A percentile compares a stretch with the other conserved stretches of the same genome.
Conservation (phyloP, 148 eudicot genomes). For the Spergularia marina region DNA sequence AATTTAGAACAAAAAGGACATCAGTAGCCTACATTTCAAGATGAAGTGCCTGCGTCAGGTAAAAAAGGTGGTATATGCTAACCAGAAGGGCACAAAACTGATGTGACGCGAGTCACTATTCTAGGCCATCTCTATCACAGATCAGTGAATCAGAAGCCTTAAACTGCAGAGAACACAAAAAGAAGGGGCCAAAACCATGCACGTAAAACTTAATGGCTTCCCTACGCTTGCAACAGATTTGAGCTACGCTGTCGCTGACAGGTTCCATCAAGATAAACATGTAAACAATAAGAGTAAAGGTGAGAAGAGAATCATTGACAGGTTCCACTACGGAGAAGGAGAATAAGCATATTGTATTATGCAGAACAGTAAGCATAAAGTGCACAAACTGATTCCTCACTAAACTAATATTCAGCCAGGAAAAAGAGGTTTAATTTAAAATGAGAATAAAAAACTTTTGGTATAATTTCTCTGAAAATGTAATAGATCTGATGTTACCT, state of each 20-base stretch:
- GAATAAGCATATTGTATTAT: constrained; percentile 28
- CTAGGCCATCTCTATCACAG: constrained; percentile 1
- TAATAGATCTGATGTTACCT: constrained; percentile 17
- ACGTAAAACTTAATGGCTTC: not conserved
- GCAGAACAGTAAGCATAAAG: constrained; percentile 32
- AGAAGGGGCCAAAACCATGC: not conserved
- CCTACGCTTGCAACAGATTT: constrained; percentile 15
- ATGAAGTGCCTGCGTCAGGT: not conserved
- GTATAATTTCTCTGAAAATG: not conserved
- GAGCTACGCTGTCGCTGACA: constrained; percentile 14
- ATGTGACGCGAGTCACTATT: not conserved
- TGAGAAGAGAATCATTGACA: constrained; percentile 16
- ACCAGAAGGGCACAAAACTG: not conserved
- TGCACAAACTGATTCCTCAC: constrained; percentile 19
- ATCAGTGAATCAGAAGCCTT: constrained; percentile 4
- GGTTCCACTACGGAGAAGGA: constrained; percentile 23
- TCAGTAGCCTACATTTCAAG: not conserved
- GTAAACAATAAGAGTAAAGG: not conserved
- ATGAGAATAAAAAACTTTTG: not conserved
- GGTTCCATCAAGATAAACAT: constrained; percentile 1
- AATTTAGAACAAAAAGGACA: constrained; percentile 1
- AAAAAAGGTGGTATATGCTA: not conserved
- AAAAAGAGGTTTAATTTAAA: not conserved
- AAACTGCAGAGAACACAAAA: not conserved
- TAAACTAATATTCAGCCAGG: constrained; percentile 5